phyloP scores from a whole-genome alignment of 108 stramenopile genomes.

The Skeletonema tropicum region DNA sequence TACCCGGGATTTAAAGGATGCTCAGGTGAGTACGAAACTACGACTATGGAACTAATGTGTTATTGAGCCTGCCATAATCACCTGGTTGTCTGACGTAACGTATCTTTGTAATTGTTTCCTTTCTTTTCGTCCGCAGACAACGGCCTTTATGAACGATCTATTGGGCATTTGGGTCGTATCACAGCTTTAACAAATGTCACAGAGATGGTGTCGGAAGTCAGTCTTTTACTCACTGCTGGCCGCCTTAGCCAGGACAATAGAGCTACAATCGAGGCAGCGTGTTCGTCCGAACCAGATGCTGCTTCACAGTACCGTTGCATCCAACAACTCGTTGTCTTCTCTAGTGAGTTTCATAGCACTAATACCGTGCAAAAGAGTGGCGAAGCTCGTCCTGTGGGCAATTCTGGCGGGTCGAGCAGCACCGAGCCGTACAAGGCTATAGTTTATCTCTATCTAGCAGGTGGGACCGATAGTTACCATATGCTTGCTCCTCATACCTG shows the following conservation, averaged over 20 bases:
- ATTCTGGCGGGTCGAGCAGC: background rate
- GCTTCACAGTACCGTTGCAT: constrained; percentile 29
- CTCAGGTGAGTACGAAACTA: background rate
- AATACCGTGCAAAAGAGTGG: constrained; percentile 35
- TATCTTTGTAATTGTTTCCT: too few species aligned
- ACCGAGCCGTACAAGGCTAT: constrained; percentile 67
- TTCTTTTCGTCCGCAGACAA: constrained; percentile 22
- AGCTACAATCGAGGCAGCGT: constrained; percentile 39
- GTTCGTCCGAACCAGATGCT: constrained; percentile 19
- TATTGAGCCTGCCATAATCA: background rate
- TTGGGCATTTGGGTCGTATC: constrained; percentile 28
- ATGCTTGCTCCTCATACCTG: constrained; percentile 61
- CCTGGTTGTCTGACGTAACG: too few species aligned
- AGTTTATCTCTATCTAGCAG: constrained; percentile 57
- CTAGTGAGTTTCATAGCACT: constrained; percentile 73
- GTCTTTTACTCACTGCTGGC: constrained; percentile 56
- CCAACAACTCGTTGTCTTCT: constrained; percentile 45
- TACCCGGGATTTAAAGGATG: constrained; percentile 20
- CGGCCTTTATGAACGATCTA: constrained; percentile 25
- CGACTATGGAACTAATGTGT: background rate
- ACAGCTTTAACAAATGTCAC: constrained; percentile 12
- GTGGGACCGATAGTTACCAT: constrained; percentile 65
- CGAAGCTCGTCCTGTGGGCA: constrained; percentile 7
- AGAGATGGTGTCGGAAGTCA: constrained; percentile 61
- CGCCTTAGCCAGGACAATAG: constrained; percentile 54